Evolutionary conservation across 202 grass and related monocot genomes (phyloP), one percentile per base, ranked within the genome.

Genomic region (Cymbopogon flexuosus): DNA sequence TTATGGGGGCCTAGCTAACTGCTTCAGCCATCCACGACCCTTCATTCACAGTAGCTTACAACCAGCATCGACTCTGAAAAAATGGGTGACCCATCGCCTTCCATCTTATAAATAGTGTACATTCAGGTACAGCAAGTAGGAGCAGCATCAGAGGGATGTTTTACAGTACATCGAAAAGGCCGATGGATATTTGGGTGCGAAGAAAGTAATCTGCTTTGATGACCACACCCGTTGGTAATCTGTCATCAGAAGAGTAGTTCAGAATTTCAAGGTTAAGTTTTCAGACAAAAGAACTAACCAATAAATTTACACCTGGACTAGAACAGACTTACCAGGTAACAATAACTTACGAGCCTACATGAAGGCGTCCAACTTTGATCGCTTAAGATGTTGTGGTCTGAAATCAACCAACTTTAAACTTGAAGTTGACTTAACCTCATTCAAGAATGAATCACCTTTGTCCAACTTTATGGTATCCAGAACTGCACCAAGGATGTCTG

Each of bases 391-490:
- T 3, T 76, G 73, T 41, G 90, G 90, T 83, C 81, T 87, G 86
- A 99, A 99, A 90, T 99, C 89, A 68, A 93, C 87, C 81, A 93
- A 85, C 67, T 64, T 77, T 18, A 99, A 84, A 79, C 78, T 91
- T 62, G 88, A 96, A 80, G 75, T 84, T 21, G 42, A 41, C 39
- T 84, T 80, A 60, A 90, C 77, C 78, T 93, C 88, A 18, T 90
- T 91, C 78, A 93, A 88, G 78, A 90, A 83, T 19, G 84, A 73
- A 68, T 88, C 92, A 34, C 89, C 93, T 45, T 88, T 93, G 18
- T 93, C 90, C 72, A 4, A 35, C 65, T 18, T 87, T 74, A 99
- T 83, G 33, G 58, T 84, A 33, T 96, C 96, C 11, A 99, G 39
- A 81, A 89, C 88, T 59, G 77, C 90, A 9, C 85, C 87, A 70